A percentile compares a stretch with the other conserved stretches of the same genome.
Conservation (phyloP, 2,329 filamentous ascomycete species). For the Aspergillus texensis region DNA sequence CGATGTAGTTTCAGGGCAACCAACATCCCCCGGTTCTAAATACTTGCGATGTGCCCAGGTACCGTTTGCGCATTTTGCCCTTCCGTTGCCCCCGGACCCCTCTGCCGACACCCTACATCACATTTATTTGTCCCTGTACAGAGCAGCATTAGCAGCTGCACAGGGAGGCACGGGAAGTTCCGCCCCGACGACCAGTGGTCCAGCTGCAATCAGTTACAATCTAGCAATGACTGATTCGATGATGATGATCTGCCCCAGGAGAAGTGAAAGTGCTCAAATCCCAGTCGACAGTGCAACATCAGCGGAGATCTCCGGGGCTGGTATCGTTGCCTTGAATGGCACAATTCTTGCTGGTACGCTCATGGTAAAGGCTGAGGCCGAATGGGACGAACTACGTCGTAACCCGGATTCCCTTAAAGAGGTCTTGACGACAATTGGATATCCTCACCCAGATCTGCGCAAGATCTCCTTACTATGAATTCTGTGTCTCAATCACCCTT, state of each 20-base stretch:
- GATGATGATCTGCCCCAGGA: conserved; percentile 58
- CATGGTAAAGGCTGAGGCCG: conserved; percentile 59
- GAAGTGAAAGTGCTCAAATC: conserved; percentile 48
- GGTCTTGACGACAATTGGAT: conserved; percentile 48
- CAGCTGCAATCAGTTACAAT: conserved; percentile 59
- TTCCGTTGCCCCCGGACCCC: conserved; percentile 44
- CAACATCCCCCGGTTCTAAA: conserved; percentile 18
- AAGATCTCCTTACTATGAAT: conserved; percentile 22
- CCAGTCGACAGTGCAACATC: conserved; percentile 41
- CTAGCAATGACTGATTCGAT: conserved; percentile 57
- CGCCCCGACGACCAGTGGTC: conserved; percentile 31
- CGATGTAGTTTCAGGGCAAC: conserved; percentile 34
- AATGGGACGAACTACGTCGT: conserved; percentile 54
- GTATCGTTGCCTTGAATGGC: conserved; percentile 57
- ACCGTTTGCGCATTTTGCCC: conserved; percentile 56
- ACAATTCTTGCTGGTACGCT: conserved; percentile 60
- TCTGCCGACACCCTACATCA: conserved; percentile 38
- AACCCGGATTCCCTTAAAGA: conserved; percentile 45
- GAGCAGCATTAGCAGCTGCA: conserved; percentile 37
- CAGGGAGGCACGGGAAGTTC: conserved; percentile 25
- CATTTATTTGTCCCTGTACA: conserved; percentile 48
- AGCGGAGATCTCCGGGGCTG: conserved; percentile 31
- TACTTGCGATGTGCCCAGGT: conserved; percentile 36
- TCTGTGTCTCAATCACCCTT: neutral
- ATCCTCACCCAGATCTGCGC: conserved; percentile 30